Conservation (phyloP, 306 rosid genomes). For the Quercus wislizeni region DNA sequence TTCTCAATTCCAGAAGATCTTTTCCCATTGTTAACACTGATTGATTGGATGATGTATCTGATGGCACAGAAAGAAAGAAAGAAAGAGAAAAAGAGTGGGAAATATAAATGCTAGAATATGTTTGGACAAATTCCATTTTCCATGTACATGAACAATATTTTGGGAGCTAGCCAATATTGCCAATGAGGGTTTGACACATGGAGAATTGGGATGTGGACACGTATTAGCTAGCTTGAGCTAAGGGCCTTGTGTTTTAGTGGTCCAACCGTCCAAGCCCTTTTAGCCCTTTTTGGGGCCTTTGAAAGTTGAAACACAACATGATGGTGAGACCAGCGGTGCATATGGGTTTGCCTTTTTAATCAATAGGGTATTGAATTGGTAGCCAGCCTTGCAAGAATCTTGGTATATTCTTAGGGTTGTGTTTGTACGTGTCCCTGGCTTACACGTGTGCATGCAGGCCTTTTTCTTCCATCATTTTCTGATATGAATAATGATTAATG, state of each 20-base stretch:
- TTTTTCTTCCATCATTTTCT: not conserved
- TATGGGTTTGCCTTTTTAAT: slow-evolving; percentile 23
- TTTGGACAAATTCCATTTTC: slow-evolving; percentile 34
- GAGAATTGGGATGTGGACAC: no score
- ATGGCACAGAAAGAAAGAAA: slow-evolving; percentile 44
- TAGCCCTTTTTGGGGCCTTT: not conserved
- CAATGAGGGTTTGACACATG: not conserved
- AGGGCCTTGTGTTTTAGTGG: slow-evolving; percentile 33
- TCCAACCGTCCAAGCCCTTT: slow-evolving; percentile 51
- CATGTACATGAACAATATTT: slow-evolving; percentile 3
- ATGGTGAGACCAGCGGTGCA: slow-evolving; percentile 48
- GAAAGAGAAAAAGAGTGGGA: slow-evolving; percentile 1
- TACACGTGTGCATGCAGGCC: slow-evolving; percentile 26
- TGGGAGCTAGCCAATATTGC: not conserved
- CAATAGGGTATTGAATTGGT: slow-evolving; percentile 22
- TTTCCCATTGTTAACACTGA: slow-evolving; percentile 49
- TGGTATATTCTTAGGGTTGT: slow-evolving; percentile 34
- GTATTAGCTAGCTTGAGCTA: not conserved
- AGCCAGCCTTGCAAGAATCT: slow-evolving; percentile 55
- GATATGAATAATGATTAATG: not conserved
- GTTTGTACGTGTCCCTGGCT: slow-evolving; percentile 9
- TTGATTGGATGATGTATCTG: slow-evolving; percentile 58
- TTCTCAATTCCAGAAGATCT: slow-evolving; percentile 50
- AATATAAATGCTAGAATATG: slow-evolving; percentile 45
- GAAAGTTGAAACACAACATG: slow-evolving; percentile 24